phyloP scores from a whole-genome alignment of 768 basidiomycete species.

The Termitomyces titanicus region DNA sequence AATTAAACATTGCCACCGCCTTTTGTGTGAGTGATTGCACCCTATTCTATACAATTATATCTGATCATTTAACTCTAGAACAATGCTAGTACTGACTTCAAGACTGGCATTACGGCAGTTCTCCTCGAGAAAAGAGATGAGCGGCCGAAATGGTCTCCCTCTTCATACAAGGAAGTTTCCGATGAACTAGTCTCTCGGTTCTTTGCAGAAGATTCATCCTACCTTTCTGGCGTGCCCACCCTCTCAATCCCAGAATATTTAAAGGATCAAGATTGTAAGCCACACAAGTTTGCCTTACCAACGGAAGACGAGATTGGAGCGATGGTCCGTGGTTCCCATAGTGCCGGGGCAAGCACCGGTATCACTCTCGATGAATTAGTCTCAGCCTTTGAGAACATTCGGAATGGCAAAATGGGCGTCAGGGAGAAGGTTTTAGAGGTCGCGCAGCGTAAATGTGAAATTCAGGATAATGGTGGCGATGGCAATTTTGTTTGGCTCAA shows the following conservation, averaged over 20 bases:
- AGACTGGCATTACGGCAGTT: constrained; percentile 73
- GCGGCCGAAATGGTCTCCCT: constrained; percentile 71
- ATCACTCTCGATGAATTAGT: constrained; percentile 63
- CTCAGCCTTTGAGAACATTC: constrained; percentile 45
- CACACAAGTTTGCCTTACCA: constrained; percentile 60
- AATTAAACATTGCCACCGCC: constrained; percentile 83
- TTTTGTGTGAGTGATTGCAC: constrained; percentile 67
- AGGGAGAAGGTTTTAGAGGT: constrained; percentile 78
- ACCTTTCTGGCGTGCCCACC: constrained; percentile 39
- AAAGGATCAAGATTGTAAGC: constrained; percentile 17
- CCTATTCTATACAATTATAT: constrained; percentile 8
- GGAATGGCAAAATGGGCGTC: constrained; percentile 57
- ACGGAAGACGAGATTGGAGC: constrained; percentile 70
- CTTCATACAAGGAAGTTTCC: constrained; percentile 56
- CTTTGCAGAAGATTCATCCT: constrained; percentile 56
- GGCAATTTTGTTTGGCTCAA: constrained; percentile 58
- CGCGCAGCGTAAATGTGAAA: constrained; percentile 60
- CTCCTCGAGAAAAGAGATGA: constrained; percentile 38
- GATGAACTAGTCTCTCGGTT: constrained; percentile 58
- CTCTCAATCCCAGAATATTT: constrained; percentile 37
- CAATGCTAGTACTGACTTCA: constrained; percentile 80
- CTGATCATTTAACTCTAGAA: constrained; percentile 40
- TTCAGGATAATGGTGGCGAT: constrained; percentile 50
- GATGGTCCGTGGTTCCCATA: constrained; percentile 61
- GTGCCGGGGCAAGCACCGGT: constrained; percentile 57